Percentiles rank a stretch among this genome's conserved stretches.
Conservation (phyloP, 306 rosid genomes). For the Ormosia emarginata region DNA sequence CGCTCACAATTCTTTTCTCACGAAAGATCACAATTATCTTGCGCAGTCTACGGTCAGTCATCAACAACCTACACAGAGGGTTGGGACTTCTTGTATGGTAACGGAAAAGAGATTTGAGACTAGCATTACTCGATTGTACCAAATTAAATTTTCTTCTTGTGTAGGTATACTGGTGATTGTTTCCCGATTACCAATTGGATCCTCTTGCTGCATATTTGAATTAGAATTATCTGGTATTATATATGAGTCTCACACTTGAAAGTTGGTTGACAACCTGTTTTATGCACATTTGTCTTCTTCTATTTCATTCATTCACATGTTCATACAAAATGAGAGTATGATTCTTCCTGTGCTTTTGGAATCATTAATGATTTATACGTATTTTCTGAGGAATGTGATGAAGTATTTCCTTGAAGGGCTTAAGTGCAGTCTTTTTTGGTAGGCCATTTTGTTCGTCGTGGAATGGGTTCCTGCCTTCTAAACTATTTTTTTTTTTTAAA, state of each 20-base stretch:
- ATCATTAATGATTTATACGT: no score
- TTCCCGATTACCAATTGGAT: not conserved
- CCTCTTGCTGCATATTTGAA: not conserved
- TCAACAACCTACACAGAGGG: not conserved
- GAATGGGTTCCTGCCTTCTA: no score
- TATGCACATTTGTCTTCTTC: no score
- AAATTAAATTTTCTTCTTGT: not conserved
- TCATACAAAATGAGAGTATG: not conserved
- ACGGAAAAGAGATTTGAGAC: not conserved
- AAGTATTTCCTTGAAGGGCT: no score
- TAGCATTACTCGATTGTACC: not conserved
- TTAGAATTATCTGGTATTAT: not conserved
- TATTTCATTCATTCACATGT: not conserved
- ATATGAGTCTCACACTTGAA: not conserved
- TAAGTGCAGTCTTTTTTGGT: no score
- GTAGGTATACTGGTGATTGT: not conserved
- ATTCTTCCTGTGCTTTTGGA: no score
- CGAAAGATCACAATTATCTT: not conserved
- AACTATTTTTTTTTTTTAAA: no score
- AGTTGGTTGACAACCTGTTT: not conserved
- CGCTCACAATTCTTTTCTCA: not conserved
- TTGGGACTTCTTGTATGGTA: not conserved
- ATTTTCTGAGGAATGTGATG: no score
- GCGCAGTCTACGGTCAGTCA: not conserved
- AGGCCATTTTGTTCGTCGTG: no score